These are phyloP conservation scores for Candida vartiovaarae DNA, from an alignment of 805 yeast genomes.

Conservation along the genomic window DNA sequence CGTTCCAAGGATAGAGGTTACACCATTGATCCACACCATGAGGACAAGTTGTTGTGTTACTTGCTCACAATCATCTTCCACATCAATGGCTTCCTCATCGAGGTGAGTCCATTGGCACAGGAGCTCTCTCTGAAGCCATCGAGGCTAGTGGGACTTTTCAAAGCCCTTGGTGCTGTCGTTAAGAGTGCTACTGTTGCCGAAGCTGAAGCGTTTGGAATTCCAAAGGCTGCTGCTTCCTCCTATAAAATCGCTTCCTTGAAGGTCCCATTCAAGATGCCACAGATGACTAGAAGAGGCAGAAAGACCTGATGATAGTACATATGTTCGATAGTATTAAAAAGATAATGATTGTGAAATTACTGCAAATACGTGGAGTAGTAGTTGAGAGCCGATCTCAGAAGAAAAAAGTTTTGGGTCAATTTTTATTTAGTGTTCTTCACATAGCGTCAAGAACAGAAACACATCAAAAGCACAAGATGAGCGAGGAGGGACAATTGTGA, in stretches of 20 bases:
- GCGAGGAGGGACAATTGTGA: no score
- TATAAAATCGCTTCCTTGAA: slow-evolving; percentile 77
- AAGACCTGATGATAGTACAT: slow-evolving; percentile 18
- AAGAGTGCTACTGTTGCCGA: slow-evolving; percentile 67
- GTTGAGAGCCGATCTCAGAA: neutral
- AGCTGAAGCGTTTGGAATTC: slow-evolving; percentile 66
- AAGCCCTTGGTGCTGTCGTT: slow-evolving; percentile 75
- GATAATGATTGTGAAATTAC: no score
- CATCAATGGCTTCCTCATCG: slow-evolving; percentile 67
- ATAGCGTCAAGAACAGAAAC: no score
- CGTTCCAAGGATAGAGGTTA: slow-evolving; percentile 71
- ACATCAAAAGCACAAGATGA: no score
- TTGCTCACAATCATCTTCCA: slow-evolving; percentile 67
- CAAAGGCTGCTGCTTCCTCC: slow-evolving; percentile 49
- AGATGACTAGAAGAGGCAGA: slow-evolving; percentile 61
- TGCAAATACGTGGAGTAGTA: no score
- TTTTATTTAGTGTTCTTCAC: no score
- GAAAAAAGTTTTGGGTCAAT: no score
- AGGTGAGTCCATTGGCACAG: slow-evolving; percentile 73
- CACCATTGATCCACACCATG: slow-evolving; percentile 78
- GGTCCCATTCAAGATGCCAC: slow-evolving; percentile 89
- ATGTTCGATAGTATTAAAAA: neutral
- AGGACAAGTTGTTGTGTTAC: slow-evolving; percentile 79
- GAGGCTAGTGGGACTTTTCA: slow-evolving; percentile 58
- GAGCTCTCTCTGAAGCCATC: slow-evolving; percentile 80